These are phyloP conservation scores for Physaria fendleri DNA, from an alignment of 345 rosid species.

Conservation along the genomic window DNA sequence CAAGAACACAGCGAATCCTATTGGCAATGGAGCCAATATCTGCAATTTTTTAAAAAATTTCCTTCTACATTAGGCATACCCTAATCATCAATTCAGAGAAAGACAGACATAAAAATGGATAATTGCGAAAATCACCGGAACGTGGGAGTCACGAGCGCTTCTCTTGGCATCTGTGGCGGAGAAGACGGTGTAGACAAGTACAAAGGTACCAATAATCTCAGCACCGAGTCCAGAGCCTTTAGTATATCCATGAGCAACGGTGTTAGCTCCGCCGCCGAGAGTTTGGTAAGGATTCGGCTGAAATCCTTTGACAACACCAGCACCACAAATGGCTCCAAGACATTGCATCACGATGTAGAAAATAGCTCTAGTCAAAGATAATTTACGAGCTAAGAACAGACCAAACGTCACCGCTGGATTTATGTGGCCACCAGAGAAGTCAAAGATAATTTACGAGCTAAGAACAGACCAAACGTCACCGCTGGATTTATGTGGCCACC, in stretches of 20 bases:
- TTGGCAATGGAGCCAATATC: constrained; percentile 64
- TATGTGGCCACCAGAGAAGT: constrained; percentile 43
- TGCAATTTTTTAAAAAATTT: constrained; percentile 7
- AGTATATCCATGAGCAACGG: constrained; percentile 36
- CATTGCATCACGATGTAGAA: constrained; percentile 41
- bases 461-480: constrained; percentile 35
- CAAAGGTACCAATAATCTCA: constrained; percentile 36
- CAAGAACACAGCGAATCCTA: constrained; percentile 66
- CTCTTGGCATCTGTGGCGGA: constrained; percentile 46
- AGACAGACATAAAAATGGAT: neutral
- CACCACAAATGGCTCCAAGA: constrained; percentile 38
- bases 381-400: constrained; percentile 33
- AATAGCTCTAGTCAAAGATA: constrained; percentile 32
- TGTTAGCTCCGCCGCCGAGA: constrained; percentile 45
- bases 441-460: constrained; percentile 34
- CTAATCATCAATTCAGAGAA: too few species aligned
- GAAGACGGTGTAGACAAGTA: constrained; percentile 49
- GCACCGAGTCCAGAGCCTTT: constrained; percentile 41
- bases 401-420: constrained; percentile 41
- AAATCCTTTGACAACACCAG: constrained; percentile 45
- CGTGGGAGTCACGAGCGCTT: constrained; percentile 40
- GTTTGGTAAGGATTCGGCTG: constrained; percentile 25
- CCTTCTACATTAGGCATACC: too few species aligned
- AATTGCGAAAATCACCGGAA: constrained; percentile 9
- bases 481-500: constrained; percentile 46